These are phyloP conservation scores for Saccharum hybrid DNA, from an alignment of 202 grass and related monocot species.

Conservation along the genomic window DNA sequence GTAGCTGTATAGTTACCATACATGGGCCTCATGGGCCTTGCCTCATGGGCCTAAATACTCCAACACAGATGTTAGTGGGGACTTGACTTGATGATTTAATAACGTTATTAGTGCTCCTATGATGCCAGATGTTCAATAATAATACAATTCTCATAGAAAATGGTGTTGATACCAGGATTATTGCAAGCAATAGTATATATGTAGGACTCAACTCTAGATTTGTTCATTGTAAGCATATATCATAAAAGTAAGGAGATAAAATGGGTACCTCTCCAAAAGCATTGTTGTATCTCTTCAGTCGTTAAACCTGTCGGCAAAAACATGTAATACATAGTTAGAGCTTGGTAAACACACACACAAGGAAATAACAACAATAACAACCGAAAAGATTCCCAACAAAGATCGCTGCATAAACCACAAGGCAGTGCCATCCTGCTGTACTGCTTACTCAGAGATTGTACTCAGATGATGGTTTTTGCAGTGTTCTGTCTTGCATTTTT, in stretches of 20 bases:
- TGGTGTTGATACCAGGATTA: not conserved
- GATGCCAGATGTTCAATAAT: slow-evolving; percentile 2
- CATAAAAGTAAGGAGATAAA: slow-evolving; percentile 32
- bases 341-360: not conserved
- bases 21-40: too few species aligned
- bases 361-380: not conserved
- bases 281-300: slow-evolving; percentile 68
- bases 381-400: not conserved
- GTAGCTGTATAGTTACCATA: too few species aligned
- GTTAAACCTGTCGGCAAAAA: slow-evolving; percentile 56
- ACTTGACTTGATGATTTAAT: slow-evolving; percentile 29
- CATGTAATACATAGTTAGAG: slow-evolving; percentile 30
- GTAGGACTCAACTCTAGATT: not conserved
- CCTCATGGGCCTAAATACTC: too few species aligned
- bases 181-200: slow-evolving; percentile 18
- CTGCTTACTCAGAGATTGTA: not conserved
- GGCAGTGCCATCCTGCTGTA: not conserved
- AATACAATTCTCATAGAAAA: slow-evolving; percentile 1
- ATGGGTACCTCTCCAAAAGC: slow-evolving; percentile 73
- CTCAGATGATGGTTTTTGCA: slow-evolving; percentile 14
- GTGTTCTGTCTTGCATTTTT: slow-evolving; percentile 17
- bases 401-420: not conserved
- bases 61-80: not conserved
- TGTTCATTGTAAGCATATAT: slow-evolving; percentile 25
- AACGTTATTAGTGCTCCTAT: slow-evolving; percentile 1